These are phyloP conservation scores for Coemansia guatemalensis DNA, from an alignment of 192 early-diverging fungal species.

Conservation along the genomic window DNA sequence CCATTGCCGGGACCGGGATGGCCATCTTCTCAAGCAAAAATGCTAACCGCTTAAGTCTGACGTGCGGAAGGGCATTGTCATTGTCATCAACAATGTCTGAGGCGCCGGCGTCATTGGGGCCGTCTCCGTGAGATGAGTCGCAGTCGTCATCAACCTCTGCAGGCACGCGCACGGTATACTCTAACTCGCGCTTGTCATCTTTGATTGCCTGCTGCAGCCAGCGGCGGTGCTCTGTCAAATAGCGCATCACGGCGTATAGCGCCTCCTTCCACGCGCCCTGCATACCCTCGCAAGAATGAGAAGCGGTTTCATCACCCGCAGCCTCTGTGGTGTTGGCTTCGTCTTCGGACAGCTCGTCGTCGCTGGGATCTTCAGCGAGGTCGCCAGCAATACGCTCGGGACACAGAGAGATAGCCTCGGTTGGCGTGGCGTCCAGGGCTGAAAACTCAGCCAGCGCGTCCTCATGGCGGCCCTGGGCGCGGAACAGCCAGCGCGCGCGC, in stretches of 20 bases:
- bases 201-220: slow-evolving; percentile 62
- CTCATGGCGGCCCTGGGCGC: slow-evolving; percentile 59
- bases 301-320: neutral
- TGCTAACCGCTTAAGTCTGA: slow-evolving; percentile 35
- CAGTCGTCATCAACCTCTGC: slow-evolving; percentile 29
- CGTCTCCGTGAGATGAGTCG: slow-evolving; percentile 1
- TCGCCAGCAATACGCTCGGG: slow-evolving; percentile 68
- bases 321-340: neutral
- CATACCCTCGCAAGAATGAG: slow-evolving; percentile 6
- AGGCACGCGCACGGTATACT: slow-evolving; percentile 43
- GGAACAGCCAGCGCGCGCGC: slow-evolving; percentile 72
- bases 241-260: slow-evolving; percentile 71
- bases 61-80: slow-evolving; percentile 45
- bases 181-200: slow-evolving; percentile 32
- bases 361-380: slow-evolving; percentile 46
- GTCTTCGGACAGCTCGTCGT: slow-evolving; percentile 11
- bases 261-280: slow-evolving; percentile 45
- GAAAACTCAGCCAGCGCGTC: slow-evolving; percentile 64
- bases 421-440: slow-evolving; percentile 64
- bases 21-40: slow-evolving; percentile 42
- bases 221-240: slow-evolving; percentile 83
- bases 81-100: slow-evolving; percentile 11
- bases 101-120: slow-evolving; percentile 4
- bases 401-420: slow-evolving; percentile 67
- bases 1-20: slow-evolving; percentile 54